A percentile compares a stretch with the other conserved stretches of the same genome.
phyloP scores from a whole-genome alignment of 257 asterid genomes.

The Lavandula angustifolia region DNA sequence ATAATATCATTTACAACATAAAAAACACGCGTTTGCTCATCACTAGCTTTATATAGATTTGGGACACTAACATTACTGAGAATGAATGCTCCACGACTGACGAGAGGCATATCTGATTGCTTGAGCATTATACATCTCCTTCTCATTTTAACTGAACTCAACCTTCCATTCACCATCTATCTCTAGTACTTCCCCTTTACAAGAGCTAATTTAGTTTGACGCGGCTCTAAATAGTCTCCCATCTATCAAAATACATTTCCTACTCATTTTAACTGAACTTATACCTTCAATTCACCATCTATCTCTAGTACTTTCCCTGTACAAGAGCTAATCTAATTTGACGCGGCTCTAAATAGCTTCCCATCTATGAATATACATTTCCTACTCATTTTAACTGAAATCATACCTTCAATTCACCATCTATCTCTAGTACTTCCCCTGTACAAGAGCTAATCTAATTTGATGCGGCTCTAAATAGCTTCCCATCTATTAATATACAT shows the following conservation, averaged over 20 bases:
- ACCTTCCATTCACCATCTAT: not conserved
- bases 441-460: not conserved
- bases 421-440: conserved; percentile 1
- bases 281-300: too few relatives aligned
- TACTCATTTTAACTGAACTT: too few relatives aligned
- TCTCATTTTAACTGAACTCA: too few relatives aligned
- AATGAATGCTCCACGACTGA: not conserved
- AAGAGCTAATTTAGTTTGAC: not conserved
- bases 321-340: too few relatives aligned
- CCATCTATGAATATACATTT: not conserved
- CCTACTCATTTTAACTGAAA: not conserved
- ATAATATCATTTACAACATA: not conserved
- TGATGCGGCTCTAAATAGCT: not conserved
- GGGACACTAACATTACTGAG: not conserved
- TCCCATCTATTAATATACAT: too few relatives aligned
- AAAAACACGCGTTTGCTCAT: not conserved
- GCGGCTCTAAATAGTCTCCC: too few relatives aligned
- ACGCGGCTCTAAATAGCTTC: too few relatives aligned
- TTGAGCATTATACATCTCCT: not conserved
- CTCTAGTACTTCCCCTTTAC: not conserved
- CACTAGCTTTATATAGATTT: not conserved
- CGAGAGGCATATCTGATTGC: not conserved
- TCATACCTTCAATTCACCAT: not conserved
- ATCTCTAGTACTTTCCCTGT: too few relatives aligned
- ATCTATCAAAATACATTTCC: too few relatives aligned